Percentiles rank a stretch among this genome's conserved stretches.
These are phyloP conservation scores for Ulvella scutata DNA, from an alignment of 139 green algal genomes.

Conservation along the genomic window DNA sequence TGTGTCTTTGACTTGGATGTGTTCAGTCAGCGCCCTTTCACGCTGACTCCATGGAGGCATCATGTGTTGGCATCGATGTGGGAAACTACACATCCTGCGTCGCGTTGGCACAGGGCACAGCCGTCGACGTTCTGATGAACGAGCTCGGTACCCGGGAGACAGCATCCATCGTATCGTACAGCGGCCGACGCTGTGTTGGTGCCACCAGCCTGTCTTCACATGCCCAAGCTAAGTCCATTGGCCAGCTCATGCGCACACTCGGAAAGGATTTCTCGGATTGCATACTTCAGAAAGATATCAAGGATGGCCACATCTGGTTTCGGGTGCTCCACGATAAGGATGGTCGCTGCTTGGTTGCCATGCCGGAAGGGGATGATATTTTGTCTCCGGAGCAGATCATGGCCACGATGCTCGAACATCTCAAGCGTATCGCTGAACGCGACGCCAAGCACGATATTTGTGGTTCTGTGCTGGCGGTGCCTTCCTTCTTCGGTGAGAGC, in stretches of 20 bases:
- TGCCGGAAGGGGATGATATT: not conserved
- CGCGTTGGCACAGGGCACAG: not conserved
- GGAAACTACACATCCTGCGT: not conserved
- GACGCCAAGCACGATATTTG: not conserved
- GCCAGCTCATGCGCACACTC: not conserved
- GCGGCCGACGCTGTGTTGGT: too few species aligned
- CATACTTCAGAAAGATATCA: not conserved
- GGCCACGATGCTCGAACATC: not conserved
- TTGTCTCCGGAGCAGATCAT: not conserved
- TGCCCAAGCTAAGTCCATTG: not conserved
- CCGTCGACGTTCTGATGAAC: not conserved
- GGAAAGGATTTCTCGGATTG: not conserved
- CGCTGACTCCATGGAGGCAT: too few species aligned
- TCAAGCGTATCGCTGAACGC: not conserved
- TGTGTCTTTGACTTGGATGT: too few species aligned
- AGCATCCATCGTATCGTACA: too few species aligned
- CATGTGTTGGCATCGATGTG: conserved; percentile 36
- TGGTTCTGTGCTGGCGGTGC: not conserved
- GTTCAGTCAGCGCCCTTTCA: too few species aligned
- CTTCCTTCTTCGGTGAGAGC: not conserved
- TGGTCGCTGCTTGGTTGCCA: not conserved
- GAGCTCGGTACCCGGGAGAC: not conserved
- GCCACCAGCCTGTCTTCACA: too few species aligned
- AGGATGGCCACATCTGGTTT: not conserved
- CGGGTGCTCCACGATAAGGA: too few species aligned